These are phyloP conservation scores for Microthyrium microscopicum DNA, from an alignment of 2,329 filamentous ascomycete genomes.

Conservation along the genomic window DNA sequence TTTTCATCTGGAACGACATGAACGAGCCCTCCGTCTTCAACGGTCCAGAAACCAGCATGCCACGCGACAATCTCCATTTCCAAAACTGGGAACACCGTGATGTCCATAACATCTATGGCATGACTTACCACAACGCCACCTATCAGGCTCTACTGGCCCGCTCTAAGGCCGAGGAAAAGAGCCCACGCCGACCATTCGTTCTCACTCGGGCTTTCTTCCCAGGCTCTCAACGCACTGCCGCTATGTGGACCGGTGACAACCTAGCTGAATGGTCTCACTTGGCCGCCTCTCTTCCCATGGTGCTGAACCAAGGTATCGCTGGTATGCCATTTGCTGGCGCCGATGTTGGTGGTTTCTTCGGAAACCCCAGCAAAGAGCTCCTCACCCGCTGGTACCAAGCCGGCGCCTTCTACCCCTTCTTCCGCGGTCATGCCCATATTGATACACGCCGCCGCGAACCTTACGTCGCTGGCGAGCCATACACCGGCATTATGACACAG, in stretches of 20 bases:
- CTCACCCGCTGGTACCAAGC: slow-evolving; percentile 92
- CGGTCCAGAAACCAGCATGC: slow-evolving; percentile 95
- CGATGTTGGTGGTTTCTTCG: slow-evolving; percentile 95
- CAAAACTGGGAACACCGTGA: slow-evolving; percentile 94
- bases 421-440: slow-evolving; percentile 93
- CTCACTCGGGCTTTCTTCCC: slow-evolving; percentile 86
- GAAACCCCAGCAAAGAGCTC: slow-evolving; percentile 85
- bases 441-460: slow-evolving; percentile 89
- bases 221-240: slow-evolving; percentile 74
- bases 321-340: slow-evolving; percentile 90
- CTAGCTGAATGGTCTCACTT: slow-evolving; percentile 86
- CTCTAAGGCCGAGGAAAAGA: slow-evolving; percentile 58
- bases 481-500: slow-evolving; percentile 71
- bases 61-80: slow-evolving; percentile 89
- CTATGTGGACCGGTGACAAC: slow-evolving; percentile 99
- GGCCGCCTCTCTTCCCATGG: slow-evolving; percentile 80
- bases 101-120: slow-evolving; percentile 85
- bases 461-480: slow-evolving; percentile 71
- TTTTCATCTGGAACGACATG: slow-evolving; percentile 99
- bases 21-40: slow-evolving; percentile 99
- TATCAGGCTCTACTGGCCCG: slow-evolving; percentile 70
- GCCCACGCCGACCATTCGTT: slow-evolving; percentile 63
- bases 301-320: slow-evolving; percentile 78
- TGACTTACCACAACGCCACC: slow-evolving; percentile 92
- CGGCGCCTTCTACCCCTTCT: slow-evolving; percentile 94